Conservation (phyloP, 306 rosid species). For the Inga oerstediana region DNA sequence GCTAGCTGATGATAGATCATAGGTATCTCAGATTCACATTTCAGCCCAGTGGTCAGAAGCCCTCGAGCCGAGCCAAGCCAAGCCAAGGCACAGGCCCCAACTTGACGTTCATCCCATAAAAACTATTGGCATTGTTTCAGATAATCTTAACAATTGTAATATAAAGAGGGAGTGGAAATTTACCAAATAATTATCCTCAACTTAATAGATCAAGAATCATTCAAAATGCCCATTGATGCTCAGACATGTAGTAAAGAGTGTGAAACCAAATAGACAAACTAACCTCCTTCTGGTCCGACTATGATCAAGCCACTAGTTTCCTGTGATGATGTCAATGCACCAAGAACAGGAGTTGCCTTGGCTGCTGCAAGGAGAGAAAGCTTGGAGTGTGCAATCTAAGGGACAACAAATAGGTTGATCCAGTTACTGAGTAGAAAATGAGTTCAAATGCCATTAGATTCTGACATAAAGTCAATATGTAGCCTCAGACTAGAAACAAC, state of each 20-base stretch:
- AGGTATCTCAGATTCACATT: background rate
- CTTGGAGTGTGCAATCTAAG: conserved; percentile 69
- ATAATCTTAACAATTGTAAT: background rate
- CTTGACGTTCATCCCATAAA: background rate
- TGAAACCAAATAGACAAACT: conserved; percentile 33
- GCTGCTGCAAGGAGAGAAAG: conserved; percentile 79
- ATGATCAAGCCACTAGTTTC: conserved; percentile 69
- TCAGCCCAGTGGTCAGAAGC: background rate
- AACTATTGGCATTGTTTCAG: conserved; percentile 2
- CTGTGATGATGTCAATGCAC: conserved; percentile 52
- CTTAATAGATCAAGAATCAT: background rate
- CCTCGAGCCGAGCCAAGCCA: background rate
- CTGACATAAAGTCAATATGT: background rate
- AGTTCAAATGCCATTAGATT: conserved; percentile 19
- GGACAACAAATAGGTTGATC: conserved; percentile 34
- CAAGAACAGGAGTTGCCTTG: conserved; percentile 70
- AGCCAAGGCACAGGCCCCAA: background rate
- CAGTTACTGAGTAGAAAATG: background rate
- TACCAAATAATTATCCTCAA: conserved; percentile 20
- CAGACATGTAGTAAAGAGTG: background rate
- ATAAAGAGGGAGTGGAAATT: conserved; percentile 3
- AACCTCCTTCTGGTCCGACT: conserved; percentile 96
- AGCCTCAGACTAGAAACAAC: conserved; percentile 12
- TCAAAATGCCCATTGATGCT: conserved; percentile 15
- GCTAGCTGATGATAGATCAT: conserved; percentile 11